These are phyloP conservation scores for Bauhinia variegata DNA, from an alignment of 306 rosid species.

Conservation along the genomic window DNA sequence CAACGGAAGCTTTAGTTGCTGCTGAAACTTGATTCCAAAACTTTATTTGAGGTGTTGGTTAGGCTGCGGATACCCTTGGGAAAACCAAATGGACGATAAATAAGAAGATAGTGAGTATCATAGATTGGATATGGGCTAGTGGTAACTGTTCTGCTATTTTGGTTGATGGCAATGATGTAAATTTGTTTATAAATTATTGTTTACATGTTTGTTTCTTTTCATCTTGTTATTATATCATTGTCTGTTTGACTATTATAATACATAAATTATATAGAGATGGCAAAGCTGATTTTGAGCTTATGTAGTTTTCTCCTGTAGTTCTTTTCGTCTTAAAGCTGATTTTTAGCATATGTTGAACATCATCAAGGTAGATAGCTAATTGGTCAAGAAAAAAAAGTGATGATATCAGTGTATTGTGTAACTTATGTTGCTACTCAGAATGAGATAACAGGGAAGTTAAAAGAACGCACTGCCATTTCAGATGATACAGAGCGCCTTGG, in stretches of 20 bases:
- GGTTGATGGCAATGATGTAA: slow-evolving; percentile 88
- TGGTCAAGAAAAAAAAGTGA: slow-evolving; percentile 97
- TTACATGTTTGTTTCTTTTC: neutral
- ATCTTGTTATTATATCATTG: slow-evolving; percentile 14
- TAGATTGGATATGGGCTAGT: slow-evolving; percentile 86
- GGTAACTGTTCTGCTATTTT: slow-evolving; percentile 84
- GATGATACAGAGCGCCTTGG: slow-evolving; percentile 65
- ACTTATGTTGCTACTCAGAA: slow-evolving; percentile 91
- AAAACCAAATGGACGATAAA: slow-evolving; percentile 84
- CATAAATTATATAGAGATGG: slow-evolving; percentile 5
- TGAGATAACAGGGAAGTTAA: slow-evolving; percentile 86
- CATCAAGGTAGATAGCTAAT: slow-evolving; percentile 82
- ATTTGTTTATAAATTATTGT: slow-evolving; percentile 34
- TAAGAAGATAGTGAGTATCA: slow-evolving; percentile 66
- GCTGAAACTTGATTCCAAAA: neutral
- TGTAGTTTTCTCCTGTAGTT: too few relatives aligned
- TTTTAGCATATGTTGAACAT: slow-evolving; percentile 41
- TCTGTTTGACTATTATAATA: slow-evolving; percentile 6
- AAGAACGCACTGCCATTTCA: slow-evolving; percentile 65
- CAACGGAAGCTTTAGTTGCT: too few relatives aligned
- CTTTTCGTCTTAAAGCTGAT: slow-evolving; percentile 30
- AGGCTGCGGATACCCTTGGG: slow-evolving; percentile 95
- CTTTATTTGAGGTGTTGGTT: slow-evolving; percentile 18
- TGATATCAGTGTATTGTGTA: slow-evolving; percentile 99
- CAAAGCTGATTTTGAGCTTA: neutral